Percentiles rank a stretch among this genome's conserved stretches.
Evolutionary conservation across 495 filamentous ascomycete species (phyloP).

Genomic region (Diplogelasinospora grovesii): DNA sequence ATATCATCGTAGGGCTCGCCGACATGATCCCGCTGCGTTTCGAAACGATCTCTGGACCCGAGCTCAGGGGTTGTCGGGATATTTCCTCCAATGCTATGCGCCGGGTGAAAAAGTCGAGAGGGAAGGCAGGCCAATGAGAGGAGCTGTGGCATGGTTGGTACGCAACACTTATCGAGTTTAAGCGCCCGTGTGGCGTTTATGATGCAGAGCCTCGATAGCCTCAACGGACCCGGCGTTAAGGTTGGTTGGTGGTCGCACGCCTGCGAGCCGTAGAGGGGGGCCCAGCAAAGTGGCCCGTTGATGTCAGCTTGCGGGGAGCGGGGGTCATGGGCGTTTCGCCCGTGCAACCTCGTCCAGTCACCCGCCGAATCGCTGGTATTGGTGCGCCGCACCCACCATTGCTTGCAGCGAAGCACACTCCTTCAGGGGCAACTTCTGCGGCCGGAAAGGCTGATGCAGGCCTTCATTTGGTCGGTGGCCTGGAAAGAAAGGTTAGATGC

Average conservation of each 20-base stretch:
- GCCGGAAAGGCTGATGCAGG: not conserved
- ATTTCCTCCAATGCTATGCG: slow-evolving; percentile 12
- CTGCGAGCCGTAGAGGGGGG: not conserved
- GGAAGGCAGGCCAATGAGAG: slow-evolving; percentile 14
- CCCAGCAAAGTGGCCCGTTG: slow-evolving; percentile 5
- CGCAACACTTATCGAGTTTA: slow-evolving; percentile 6
- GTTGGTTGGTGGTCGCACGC: slow-evolving; percentile 6
- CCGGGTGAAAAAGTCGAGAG: too few relatives aligned
- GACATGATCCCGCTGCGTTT: slow-evolving; percentile 8
- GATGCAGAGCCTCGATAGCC: slow-evolving; percentile 12
- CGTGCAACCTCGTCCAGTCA: too few relatives aligned
- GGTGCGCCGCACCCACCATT: not conserved
- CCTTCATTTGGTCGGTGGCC: not conserved
- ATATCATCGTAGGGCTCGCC: slow-evolving; percentile 13
- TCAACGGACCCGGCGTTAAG: slow-evolving; percentile 15
- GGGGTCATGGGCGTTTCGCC: slow-evolving; percentile 8
- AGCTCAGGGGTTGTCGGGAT: slow-evolving; percentile 5
- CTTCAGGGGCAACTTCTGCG: not conserved
- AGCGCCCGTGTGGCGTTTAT: slow-evolving; percentile 19
- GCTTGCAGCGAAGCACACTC: not conserved
- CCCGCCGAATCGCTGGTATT: too few relatives aligned
- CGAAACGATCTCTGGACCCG: slow-evolving; percentile 9
- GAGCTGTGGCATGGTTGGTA: slow-evolving; percentile 1
- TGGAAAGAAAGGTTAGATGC: not conserved
- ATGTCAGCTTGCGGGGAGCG: slow-evolving; percentile 4